Evolutionary conservation across 2,329 filamentous ascomycete genomes (phyloP), one percentile per base, ranked within the genome.

Genomic region (Hypoxylon sp.): DNA sequence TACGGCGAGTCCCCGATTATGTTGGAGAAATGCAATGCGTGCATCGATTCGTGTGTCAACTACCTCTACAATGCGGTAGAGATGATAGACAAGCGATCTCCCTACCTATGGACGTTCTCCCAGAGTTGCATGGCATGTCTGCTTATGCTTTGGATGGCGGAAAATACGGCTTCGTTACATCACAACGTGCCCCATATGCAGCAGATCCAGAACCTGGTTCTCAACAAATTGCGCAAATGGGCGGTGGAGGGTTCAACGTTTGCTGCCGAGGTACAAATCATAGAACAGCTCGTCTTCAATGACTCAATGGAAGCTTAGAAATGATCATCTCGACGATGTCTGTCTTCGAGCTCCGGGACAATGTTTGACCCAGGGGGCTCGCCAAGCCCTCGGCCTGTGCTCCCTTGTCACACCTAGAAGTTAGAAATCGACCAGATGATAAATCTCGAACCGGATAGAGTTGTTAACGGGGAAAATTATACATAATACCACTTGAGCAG

Each of bases 81-180:
- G 8, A 67, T 72, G 59, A 62, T 73, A 11, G 67, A 67, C 34
- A 69, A 65, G 47, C 66, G 71, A 3, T 69, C 70, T n/a, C 67
- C 68, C 1, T 71, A 73, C 37, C 63, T 74, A 7, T 73, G 71
- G 71, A 64, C 66, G 1, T 62, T 72, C 29, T 66, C 68, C 7
- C 70, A 73, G 47, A 64, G 63, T 36, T 69, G 67, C 45, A 58
- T 73, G 57, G 69, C 69, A 3, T 69, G 65, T 19, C 57, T 74
- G 5, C 31, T 71, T 5, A 63, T 71, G 8, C 57, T 74, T 20
- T 63, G 65, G 47, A 41, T 72, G 35, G 69, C 70, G 4, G 64
- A 68, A 7, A 63, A 58, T 11, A 68, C 68, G 4, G 62, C 63
- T 7, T 48, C 62, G 13, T 51, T 69, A 34, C 61, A 59, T 25